Percentiles rank a stretch among this genome's conserved stretches.
phyloP scores from a whole-genome alignment of 2,329 filamentous ascomycete species.

The Trichoderma koningii region DNA sequence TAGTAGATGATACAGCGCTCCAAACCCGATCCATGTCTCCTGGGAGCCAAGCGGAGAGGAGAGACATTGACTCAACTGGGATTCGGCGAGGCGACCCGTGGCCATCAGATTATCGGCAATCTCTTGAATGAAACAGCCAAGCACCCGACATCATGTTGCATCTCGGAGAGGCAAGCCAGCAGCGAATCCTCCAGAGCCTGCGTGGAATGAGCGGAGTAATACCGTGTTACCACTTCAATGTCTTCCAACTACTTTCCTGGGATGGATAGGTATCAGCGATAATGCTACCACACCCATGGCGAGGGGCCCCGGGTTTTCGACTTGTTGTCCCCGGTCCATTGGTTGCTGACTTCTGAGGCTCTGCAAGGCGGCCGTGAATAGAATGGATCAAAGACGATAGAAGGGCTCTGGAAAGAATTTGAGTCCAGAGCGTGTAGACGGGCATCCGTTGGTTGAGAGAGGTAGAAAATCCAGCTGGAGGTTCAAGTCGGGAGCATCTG shows the following conservation, averaged over 20 bases:
- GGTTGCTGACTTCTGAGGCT: background rate
- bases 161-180: too few relatives aligned
- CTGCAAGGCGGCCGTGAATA: background rate
- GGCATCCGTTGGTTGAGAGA: too few relatives aligned
- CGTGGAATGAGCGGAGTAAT: background rate
- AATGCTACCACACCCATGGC: slow-evolving; percentile 1
- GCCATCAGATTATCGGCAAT: background rate
- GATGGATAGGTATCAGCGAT: background rate
- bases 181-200: background rate
- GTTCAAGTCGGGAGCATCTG: background rate
- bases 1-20: too few relatives aligned
- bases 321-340: background rate
- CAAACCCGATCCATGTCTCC: background rate
- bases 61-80: background rate
- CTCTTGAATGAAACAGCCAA: background rate
- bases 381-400: background rate
- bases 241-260: background rate
- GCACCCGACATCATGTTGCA: too few relatives aligned
- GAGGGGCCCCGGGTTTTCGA: background rate
- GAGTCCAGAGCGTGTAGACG: background rate
- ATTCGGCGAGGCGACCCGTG: background rate
- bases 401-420: background rate
- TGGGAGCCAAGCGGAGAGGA: background rate
- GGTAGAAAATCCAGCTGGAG: background rate
- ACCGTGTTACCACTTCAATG: background rate